Evolutionary conservation across 106 monocot genomes (phyloP).

Genomic region (Agapanthus africanus): DNA sequence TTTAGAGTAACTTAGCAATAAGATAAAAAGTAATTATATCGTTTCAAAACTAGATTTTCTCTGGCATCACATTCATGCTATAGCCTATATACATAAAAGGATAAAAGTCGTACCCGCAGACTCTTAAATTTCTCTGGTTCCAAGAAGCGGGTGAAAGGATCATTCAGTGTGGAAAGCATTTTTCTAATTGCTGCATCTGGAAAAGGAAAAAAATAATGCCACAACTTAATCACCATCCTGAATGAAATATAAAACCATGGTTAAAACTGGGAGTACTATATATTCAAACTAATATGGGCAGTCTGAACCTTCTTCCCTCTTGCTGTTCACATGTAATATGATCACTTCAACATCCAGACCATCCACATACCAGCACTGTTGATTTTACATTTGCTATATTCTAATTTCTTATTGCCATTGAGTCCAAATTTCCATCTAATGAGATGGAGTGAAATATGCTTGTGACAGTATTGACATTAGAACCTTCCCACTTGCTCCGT

Average conservation of each 20-base stretch:
- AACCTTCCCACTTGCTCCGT: background rate
- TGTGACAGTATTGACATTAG: background rate
- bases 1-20: background rate
- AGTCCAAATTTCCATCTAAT: background rate
- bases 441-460: background rate
- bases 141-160: constrained; percentile 94
- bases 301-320: background rate
- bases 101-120: constrained; percentile 63
- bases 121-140: constrained; percentile 95
- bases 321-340: background rate
- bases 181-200: constrained; percentile 87
- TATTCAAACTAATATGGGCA: too few species aligned
- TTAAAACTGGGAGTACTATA: background rate
- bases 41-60: background rate
- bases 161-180: constrained; percentile 91
- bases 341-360: background rate
- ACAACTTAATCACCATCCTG: background rate
- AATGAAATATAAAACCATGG: constrained; percentile 3
- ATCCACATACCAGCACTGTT: background rate
- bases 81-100: constrained; percentile 8
- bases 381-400: background rate
- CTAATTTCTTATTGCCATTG: background rate
- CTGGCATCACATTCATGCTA: constrained; percentile 2
- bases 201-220: constrained; percentile 10
- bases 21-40: background rate